These are phyloP conservation scores for Corylus americana DNA, from an alignment of 306 rosid species.

Conservation along the genomic window DNA sequence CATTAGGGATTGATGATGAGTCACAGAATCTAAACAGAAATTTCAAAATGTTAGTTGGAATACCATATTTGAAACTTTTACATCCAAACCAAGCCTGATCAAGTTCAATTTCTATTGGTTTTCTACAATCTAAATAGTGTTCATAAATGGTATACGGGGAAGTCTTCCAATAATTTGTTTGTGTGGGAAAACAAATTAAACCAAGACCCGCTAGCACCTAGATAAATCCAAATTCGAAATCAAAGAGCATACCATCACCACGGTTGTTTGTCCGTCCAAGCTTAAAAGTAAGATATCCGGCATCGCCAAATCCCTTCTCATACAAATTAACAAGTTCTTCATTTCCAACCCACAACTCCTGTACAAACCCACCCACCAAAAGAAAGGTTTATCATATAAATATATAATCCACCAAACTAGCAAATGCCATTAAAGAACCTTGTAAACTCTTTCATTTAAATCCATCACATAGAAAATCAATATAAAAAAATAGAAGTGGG, in stretches of 20 bases:
- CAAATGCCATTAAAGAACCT: not conserved
- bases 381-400: not conserved
- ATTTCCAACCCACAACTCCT: slow-evolving; percentile 92
- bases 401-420: not conserved
- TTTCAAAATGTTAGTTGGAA: no score
- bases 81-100: not conserved
- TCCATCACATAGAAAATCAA: not conserved
- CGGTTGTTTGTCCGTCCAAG: slow-evolving; percentile 95
- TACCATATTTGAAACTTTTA: not conserved
- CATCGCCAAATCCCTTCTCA: slow-evolving; percentile 69
- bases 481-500: not conserved
- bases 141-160: not conserved
- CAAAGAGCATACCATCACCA: slow-evolving; percentile 73
- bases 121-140: not conserved
- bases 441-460: not conserved
- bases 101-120: slow-evolving; percentile 4
- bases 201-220: not conserved
- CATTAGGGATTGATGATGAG: no score
- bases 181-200: slow-evolving; percentile 7
- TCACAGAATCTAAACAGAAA: no score
- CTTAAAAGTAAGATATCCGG: slow-evolving; percentile 77
- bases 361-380: slow-evolving; percentile 19
- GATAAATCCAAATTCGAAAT: slow-evolving; percentile 2
- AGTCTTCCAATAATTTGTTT: not conserved
- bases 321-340: slow-evolving; percentile 80